Evolutionary conservation across 2,329 filamentous ascomycete species (phyloP).

Genomic region (Colletotrichum limetticola): DNA sequence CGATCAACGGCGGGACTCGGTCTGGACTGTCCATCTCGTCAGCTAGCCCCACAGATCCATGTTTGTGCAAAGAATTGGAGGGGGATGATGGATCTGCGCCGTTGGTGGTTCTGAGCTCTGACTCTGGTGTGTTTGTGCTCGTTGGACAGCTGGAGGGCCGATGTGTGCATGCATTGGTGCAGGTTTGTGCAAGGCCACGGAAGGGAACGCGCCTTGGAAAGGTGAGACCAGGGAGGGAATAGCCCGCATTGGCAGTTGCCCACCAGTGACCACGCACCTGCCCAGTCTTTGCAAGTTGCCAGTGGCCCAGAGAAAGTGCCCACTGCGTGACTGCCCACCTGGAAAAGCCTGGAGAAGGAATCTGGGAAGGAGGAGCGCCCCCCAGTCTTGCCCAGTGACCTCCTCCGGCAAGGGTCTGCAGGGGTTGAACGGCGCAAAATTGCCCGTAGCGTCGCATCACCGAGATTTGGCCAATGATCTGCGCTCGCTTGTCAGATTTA

Average conservation of each 20-base stretch:
- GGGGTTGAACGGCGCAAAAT: conserved; percentile 17
- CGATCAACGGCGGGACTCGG: conserved; percentile 7
- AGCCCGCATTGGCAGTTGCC: neutral
- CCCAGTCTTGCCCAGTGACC: no score
- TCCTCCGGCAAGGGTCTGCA: neutral
- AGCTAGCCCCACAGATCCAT: neutral
- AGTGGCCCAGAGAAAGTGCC: no score
- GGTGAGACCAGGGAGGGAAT: neutral
- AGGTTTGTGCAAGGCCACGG: conserved; percentile 1
- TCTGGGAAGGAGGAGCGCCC: neutral
- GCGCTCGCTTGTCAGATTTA: conserved; percentile 7
- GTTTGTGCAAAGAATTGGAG: neutral
- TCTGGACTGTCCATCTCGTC: neutral
- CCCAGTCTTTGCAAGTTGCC: no score
- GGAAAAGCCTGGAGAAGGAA: conserved; percentile 3
- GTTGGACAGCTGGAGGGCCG: conserved; percentile 18
- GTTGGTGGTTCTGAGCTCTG: neutral
- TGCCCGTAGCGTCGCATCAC: conserved; percentile 19
- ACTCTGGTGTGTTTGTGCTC: neutral
- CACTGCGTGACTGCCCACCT: no score
- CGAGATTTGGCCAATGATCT: conserved; percentile 6
- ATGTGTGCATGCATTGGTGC: conserved; percentile 21
- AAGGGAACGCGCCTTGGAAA: neutral
- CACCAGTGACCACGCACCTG: no score
- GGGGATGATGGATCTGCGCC: neutral